Evolutionary conservation across 2,329 filamentous ascomycete genomes (phyloP).

Genomic region (Magnaporthiopsis rhizophila): DNA sequence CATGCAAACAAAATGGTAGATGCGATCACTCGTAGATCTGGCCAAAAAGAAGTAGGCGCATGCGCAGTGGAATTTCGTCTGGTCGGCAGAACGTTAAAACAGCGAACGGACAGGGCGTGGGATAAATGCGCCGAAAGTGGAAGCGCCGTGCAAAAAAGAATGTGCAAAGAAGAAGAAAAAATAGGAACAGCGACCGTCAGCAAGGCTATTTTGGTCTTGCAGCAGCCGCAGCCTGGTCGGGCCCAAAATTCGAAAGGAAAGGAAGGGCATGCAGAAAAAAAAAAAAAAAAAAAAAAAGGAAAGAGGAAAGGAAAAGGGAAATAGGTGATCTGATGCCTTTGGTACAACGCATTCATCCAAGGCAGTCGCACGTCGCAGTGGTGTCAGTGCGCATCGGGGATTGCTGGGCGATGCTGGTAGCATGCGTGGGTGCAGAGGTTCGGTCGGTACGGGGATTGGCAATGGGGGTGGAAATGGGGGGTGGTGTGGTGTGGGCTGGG

Average conservation of each 20-base stretch:
- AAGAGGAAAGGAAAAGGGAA: background rate
- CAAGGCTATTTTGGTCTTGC: background rate
- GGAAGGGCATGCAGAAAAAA: background rate
- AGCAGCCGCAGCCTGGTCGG: background rate
- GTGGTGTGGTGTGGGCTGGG: background rate
- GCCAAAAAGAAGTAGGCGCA: background rate
- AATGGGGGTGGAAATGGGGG: background rate
- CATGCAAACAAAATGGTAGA: slow-evolving; percentile 1
- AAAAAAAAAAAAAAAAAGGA: background rate
- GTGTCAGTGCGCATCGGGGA: background rate
- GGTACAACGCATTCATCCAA: background rate
- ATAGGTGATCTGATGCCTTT: background rate
- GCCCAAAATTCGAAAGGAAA: background rate
- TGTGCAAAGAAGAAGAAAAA: background rate
- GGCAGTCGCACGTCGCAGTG: background rate
- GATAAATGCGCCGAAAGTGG: background rate
- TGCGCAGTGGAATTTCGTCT: background rate
- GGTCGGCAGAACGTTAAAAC: background rate
- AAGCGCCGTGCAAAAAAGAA: background rate
- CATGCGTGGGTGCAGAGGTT: background rate
- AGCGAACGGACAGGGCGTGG: background rate
- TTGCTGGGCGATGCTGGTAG: background rate
- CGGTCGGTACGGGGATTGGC: too few species aligned
- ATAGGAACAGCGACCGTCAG: background rate
- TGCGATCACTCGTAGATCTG: background rate